Evolutionary conservation across 2,329 filamentous ascomycete species (phyloP).

Genomic region (Alternaria tenuissima): DNA sequence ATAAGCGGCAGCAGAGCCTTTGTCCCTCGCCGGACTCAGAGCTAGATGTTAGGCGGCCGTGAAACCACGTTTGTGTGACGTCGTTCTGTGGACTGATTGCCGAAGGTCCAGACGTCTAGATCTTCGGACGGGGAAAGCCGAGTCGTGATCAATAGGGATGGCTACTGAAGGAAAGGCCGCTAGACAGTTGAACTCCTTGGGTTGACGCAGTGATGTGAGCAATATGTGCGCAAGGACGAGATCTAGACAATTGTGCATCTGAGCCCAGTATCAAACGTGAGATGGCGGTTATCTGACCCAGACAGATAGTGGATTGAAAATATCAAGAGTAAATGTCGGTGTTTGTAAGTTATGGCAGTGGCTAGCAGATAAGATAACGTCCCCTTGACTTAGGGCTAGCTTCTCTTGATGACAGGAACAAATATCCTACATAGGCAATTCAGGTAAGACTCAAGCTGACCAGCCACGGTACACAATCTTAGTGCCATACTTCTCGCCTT

Average conservation of each 20-base stretch:
- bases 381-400: background rate
- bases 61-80: slow-evolving; percentile 7
- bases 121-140: background rate
- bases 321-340: background rate
- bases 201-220: background rate
- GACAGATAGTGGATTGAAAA: background rate
- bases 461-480: slow-evolving; percentile 86
- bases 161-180: background rate
- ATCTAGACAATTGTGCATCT: background rate
- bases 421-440: background rate
- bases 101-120: background rate
- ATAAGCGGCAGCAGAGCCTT: slow-evolving; percentile 1
- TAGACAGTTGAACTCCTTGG: background rate
- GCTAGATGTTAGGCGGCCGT: slow-evolving; percentile 3
- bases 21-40: background rate
- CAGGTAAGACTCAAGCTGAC: slow-evolving; percentile 59
- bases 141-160: background rate
- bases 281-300: background rate
- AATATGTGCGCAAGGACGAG: background rate
- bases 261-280: background rate
- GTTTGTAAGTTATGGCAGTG: background rate
- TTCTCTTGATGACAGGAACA: background rate
- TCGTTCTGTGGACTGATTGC: slow-evolving; percentile 5
- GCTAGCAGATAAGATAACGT: background rate
- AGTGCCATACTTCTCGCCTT: slow-evolving; percentile 82